Base-by-base conservation (phyloP, 2,329 filamentous ascomycete genomes). In the Ceratocystiopsis brevicomis region DNA sequence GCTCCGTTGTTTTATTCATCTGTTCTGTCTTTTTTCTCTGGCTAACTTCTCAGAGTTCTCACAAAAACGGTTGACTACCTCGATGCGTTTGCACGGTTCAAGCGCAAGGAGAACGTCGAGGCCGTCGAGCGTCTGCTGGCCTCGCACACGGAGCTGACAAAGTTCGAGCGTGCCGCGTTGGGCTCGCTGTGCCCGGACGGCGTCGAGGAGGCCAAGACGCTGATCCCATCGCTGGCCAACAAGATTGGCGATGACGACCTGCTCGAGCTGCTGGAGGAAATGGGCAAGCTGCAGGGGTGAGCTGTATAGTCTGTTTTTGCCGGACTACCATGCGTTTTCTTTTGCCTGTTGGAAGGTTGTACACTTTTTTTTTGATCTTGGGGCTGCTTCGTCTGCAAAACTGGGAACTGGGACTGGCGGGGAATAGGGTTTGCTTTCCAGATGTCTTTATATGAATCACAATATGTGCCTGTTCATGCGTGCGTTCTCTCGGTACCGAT, bases 51-150 rank as follows among this genome's bases (percentile, higher is more conserved):
- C 45, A 81, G 76, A 56, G 86, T 87, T 60, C 71, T 94, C 45
- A 77, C 75, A 49, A 87, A 93, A 60, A 95, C 88, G 21, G 72
- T 86, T 51, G 84, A 87, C 56, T 96, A 98, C 62, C 76, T 96
- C 43, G 86, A 94, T 54, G 78, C 86, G 49, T 98, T 98, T 62
- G 81, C 87, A 16, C 82, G 90, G 34, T 96, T 96, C 71, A 93
- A 94, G 65, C 78, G 87, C 54, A 86, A 88, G 59, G 84, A 93
- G 60, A 90, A 90, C 52, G 82, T 94, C 56, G 83, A 94, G 63
- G 83, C 85, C n/a, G 85, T 96, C 32, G 86, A 93, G 62, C 76
- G 84, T 47, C 67, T 95, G 53, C 71, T 95, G 49, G 81, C 81
- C 51, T 73, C 79, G 46, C 81, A 85, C 56, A 75, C 76, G 50